These are phyloP conservation scores for Nevesoporus exiguus DNA, from an alignment of 768 basidiomycete species.

Conservation along the genomic window DNA sequence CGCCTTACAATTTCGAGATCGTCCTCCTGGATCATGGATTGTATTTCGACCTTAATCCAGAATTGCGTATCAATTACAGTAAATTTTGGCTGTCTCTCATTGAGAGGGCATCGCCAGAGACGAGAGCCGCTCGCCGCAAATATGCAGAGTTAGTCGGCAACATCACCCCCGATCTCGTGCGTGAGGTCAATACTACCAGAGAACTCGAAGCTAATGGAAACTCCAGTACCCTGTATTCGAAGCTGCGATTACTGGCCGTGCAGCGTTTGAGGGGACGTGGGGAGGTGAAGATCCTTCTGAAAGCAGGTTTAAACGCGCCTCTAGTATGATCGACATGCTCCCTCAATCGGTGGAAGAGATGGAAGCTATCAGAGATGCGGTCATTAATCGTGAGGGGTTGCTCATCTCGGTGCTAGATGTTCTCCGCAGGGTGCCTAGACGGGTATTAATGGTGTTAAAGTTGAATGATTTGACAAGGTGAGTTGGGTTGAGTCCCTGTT, in stretches of 20 bases:
- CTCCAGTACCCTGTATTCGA: conserved; percentile 89
- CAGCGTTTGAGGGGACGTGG: conserved; percentile 65
- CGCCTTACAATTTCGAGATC: conserved; percentile 94
- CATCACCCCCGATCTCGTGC: conserved; percentile 79
- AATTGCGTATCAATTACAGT: conserved; percentile 79
- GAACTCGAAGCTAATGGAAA: conserved; percentile 3
- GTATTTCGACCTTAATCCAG: conserved; percentile 85
- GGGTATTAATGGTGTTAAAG: conserved; percentile 81
- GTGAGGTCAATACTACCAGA: conserved; percentile 18
- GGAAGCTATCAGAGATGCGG: conserved; percentile 77
- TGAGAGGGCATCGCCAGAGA: conserved; percentile 60
- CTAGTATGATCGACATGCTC: conserved; percentile 71
- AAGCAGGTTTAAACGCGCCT: conserved; percentile 52
- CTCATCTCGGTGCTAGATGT: conserved; percentile 85
- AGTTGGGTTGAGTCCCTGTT: conserved; percentile 8
- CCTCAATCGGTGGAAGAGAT: conserved; percentile 75
- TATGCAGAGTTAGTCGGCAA: conserved; percentile 92
- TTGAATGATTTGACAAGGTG: conserved; percentile 82
- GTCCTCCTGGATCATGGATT: conserved; percentile 92
- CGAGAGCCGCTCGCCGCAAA: conserved; percentile 66
- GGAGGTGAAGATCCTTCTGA: conserved; percentile 36
- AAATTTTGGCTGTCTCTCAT: conserved; percentile 92
- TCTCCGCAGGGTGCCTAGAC: conserved; percentile 77
- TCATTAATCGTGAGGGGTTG: conserved; percentile 78
- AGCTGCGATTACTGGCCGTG: conserved; percentile 85